Percentiles rank a stretch among this genome's conserved stretches.
phyloP scores from a whole-genome alignment of 768 basidiomycete genomes.

The Leccinum olivaceopallidum region DNA sequence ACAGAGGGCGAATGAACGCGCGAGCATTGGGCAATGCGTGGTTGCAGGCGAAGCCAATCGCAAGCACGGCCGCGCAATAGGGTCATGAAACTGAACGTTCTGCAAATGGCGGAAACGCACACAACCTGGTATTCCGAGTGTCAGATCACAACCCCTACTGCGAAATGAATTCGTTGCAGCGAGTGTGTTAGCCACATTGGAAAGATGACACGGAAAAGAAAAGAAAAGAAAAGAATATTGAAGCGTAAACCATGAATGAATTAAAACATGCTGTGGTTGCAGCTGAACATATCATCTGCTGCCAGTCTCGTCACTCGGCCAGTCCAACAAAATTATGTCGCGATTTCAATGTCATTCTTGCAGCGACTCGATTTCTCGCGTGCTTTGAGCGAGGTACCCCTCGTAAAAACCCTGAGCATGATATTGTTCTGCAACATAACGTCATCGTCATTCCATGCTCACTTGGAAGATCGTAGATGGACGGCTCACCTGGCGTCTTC shows the following conservation, averaged over 20 bases:
- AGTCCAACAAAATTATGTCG: not conserved
- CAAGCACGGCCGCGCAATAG: no score
- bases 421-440: constrained; percentile 42
- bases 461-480: not conserved
- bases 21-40: no score
- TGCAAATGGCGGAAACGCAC: no score
- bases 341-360: constrained; percentile 46
- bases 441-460: not conserved
- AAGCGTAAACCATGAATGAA: not conserved
- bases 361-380: constrained; percentile 61
- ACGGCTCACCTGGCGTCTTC: constrained; percentile 49
- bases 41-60: no score
- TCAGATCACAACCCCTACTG: no score
- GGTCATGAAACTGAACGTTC: no score
- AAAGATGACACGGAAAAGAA: not conserved
- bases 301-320: not conserved
- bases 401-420: constrained; percentile 55
- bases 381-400: constrained; percentile 56
- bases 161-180: no score
- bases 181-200: no score
- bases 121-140: no score
- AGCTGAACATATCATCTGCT: not conserved
- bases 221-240: not conserved
- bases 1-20: no score
- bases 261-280: not conserved